Percentiles rank a stretch among this genome's conserved stretches.
Conservation (phyloP, 2,329 filamentous ascomycete species). For the Hypomyces rosellus region DNA sequence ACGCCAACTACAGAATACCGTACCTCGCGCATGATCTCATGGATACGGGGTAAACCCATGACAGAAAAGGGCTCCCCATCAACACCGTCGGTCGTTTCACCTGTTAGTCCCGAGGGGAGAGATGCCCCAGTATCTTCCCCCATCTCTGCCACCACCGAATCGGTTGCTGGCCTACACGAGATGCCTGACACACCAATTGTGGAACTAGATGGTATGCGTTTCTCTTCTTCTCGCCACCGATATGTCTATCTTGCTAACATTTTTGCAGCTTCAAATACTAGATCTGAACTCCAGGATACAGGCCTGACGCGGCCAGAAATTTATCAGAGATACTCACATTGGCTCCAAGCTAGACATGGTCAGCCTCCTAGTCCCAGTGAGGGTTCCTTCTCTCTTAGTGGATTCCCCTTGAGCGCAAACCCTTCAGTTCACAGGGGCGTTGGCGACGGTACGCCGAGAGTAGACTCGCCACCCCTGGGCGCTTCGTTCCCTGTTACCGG, state of each 20-base stretch:
- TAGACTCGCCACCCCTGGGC: slow-evolving; percentile 1
- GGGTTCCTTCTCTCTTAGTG: slow-evolving; percentile 2
- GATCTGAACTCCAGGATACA: slow-evolving; percentile 40
- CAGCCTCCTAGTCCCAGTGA: slow-evolving; percentile 13
- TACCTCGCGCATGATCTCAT: slow-evolving; percentile 42
- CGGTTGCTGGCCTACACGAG: slow-evolving; percentile 25
- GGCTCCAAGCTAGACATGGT: slow-evolving; percentile 14
- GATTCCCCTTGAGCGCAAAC: not conserved
- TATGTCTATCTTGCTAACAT: not conserved
- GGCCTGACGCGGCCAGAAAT: slow-evolving; percentile 34
- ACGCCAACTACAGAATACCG: slow-evolving; percentile 40
- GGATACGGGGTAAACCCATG: slow-evolving; percentile 42
- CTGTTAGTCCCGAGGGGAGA: slow-evolving; percentile 34
- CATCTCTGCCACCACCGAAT: slow-evolving; percentile 3
- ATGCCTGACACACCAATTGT: slow-evolving; percentile 38
- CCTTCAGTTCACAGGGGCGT: not conserved
- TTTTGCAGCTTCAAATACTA: slow-evolving; percentile 31
- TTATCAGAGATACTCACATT: slow-evolving; percentile 28
- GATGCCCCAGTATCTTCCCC: slow-evolving; percentile 21
- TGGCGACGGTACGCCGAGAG: slow-evolving; percentile 3
- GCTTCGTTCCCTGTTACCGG: not conserved
- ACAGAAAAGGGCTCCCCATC: slow-evolving; percentile 39
- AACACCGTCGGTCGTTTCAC: slow-evolving; percentile 37
- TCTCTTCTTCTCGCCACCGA: not conserved
- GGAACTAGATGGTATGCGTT: slow-evolving; percentile 40